These are phyloP conservation scores for Pleurotus tuoliensis DNA, from an alignment of 768 basidiomycete genomes.

Conservation along the genomic window DNA sequence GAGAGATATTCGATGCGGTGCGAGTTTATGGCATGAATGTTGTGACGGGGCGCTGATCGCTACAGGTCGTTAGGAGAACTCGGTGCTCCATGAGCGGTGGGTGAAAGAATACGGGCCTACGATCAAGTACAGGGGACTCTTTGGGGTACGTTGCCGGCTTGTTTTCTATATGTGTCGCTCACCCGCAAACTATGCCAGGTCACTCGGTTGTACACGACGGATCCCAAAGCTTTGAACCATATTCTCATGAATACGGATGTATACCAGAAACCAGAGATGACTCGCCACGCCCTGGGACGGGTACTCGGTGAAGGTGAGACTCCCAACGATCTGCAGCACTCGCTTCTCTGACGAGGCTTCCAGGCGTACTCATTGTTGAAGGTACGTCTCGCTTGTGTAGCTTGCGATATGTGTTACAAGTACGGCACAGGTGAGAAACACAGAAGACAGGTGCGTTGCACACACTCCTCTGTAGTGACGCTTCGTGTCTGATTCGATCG, in stretches of 20 bases:
- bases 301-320: slow-evolving; percentile 23
- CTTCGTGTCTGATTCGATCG: not conserved
- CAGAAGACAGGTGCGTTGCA: slow-evolving; percentile 14
- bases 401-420: too few species aligned
- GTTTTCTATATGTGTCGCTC: not conserved
- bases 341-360: not conserved
- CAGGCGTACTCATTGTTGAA: slow-evolving; percentile 32
- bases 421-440: slow-evolving; percentile 13
- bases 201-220: slow-evolving; percentile 38
- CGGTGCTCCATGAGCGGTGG: slow-evolving; percentile 44
- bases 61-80: slow-evolving; percentile 25
- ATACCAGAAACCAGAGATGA: slow-evolving; percentile 38
- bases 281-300: slow-evolving; percentile 20
- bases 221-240: slow-evolving; percentile 45
- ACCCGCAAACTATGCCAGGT: slow-evolving; percentile 14
- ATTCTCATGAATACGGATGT: slow-evolving; percentile 40
- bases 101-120: slow-evolving; percentile 42
- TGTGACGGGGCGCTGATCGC: not conserved
- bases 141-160: slow-evolving; percentile 32
- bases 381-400: not conserved
- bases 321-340: not conserved
- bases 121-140: slow-evolving; percentile 37
- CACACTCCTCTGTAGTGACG: not conserved
- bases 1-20: slow-evolving; percentile 40
- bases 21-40: not conserved